Conservation (phyloP, 2,329 filamentous ascomycete species). For the Phialocephala subalpina region DNA sequence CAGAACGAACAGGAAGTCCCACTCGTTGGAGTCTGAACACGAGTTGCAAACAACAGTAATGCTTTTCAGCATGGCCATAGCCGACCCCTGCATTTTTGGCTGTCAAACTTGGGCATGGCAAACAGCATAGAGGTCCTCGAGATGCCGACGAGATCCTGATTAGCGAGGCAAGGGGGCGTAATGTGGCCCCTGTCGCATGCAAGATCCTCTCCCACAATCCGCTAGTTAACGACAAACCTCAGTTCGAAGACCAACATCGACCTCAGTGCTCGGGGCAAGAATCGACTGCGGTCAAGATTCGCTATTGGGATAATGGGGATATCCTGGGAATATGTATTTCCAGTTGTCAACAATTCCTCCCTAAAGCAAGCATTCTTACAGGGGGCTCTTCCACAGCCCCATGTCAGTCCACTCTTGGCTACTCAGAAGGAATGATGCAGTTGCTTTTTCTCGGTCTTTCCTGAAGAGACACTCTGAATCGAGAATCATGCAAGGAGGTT, state of each 20-base stretch:
- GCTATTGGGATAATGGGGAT: constrained; percentile 2
- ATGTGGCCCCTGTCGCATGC: constrained; percentile 16
- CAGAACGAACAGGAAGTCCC: not conserved
- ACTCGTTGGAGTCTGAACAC: not conserved
- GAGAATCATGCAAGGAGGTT: constrained; percentile 25
- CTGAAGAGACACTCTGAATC: constrained; percentile 21
- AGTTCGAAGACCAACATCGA: constrained; percentile 2
- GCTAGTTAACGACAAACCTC: constrained; percentile 24
- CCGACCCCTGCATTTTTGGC: not conserved
- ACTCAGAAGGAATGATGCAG: constrained; percentile 17
- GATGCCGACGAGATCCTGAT: constrained; percentile 18
- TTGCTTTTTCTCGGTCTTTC: constrained; percentile 27
- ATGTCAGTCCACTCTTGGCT: constrained; percentile 3
- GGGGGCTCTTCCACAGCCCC: not conserved
- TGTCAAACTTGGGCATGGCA: constrained; percentile 7
- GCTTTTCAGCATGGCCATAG: not conserved
- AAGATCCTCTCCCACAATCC: constrained; percentile 18
- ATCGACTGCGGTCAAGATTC: not conserved
- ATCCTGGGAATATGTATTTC: not conserved
- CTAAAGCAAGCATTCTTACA: not conserved
- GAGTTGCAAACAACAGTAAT: constrained; percentile 7
- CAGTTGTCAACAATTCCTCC: not conserved
- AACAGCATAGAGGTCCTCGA: constrained; percentile 8
- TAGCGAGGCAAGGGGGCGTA: constrained; percentile 26
- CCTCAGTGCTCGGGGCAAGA: not conserved